Conservation (phyloP, 306 rosid species). For the Sesbania bispinosa region DNA sequence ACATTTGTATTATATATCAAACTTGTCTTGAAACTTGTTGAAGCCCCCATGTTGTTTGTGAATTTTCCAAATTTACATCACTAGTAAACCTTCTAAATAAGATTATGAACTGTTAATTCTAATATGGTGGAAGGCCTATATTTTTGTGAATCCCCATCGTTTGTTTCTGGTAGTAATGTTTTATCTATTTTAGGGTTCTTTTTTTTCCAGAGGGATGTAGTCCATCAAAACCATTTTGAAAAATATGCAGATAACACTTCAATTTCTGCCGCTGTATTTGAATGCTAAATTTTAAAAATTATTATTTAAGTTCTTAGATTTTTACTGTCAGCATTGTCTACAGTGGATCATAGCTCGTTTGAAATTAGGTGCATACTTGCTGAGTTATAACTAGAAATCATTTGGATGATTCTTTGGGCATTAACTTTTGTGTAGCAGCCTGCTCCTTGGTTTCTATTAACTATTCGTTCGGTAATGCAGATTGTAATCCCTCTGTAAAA, state of each 20-base stretch:
- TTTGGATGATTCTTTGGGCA: not conserved
- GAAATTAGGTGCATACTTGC: too few relatives aligned
- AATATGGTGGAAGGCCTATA: too few relatives aligned
- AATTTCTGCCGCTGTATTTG: not conserved
- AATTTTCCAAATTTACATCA: not conserved
- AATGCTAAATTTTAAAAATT: too few relatives aligned
- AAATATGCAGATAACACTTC: not conserved
- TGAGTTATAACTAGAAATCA: too few relatives aligned
- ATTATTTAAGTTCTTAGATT: too few relatives aligned
- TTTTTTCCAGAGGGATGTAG: not conserved
- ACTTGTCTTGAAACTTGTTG: not conserved
- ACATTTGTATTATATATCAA: not conserved
- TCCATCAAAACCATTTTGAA: not conserved
- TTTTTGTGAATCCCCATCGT: too few relatives aligned
- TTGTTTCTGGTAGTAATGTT: too few relatives aligned
- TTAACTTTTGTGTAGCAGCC: not conserved
- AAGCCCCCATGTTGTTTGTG: not conserved
- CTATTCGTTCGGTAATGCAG: slow-evolving; percentile 7
- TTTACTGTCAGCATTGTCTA: not conserved
- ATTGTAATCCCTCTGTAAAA: not conserved
- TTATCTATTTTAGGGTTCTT: too few relatives aligned
- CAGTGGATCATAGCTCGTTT: too few relatives aligned
- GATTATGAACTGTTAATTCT: too few relatives aligned
- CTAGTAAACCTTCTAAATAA: not conserved
- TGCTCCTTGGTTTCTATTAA: not conserved